These are phyloP conservation scores for Spergularia marina DNA, from an alignment of 148 eudicot genomes.

Conservation along the genomic window DNA sequence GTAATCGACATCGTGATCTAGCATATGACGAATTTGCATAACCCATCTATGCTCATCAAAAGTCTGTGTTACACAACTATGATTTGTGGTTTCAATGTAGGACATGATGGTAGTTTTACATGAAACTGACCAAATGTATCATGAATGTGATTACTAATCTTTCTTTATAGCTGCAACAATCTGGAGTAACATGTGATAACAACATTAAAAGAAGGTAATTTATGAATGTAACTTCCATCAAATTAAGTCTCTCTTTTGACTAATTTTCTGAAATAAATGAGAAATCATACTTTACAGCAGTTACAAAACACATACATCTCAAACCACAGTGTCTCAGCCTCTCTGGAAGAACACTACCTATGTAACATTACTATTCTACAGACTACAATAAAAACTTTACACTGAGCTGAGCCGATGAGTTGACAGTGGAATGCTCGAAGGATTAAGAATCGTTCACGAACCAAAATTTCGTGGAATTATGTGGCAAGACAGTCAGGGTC, in stretches of 20 bases:
- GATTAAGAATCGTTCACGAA: background rate
- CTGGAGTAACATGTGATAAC: background rate
- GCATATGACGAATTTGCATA: slow-evolving; percentile 35
- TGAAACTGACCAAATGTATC: background rate
- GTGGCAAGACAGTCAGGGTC: background rate
- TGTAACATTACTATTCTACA: background rate
- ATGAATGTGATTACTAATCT: background rate
- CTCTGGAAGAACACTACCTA: too few relatives aligned
- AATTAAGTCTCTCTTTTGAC: background rate
- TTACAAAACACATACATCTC: background rate
- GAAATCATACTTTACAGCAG: background rate
- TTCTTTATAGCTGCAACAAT: background rate
- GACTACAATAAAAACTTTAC: background rate
- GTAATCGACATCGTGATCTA: slow-evolving; percentile 38
- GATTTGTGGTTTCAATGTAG: slow-evolving; percentile 5
- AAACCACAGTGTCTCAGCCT: background rate
- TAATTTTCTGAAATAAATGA: background rate
- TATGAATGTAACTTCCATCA: slow-evolving; percentile 4
- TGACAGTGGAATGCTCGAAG: background rate
- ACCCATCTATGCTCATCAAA: slow-evolving; percentile 43
- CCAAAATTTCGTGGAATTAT: background rate
- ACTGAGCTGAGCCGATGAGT: background rate
- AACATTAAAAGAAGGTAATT: background rate
- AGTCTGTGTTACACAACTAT: background rate
- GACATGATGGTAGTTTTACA: slow-evolving; percentile 13